Base-by-base conservation (phyloP, 768 basidiomycete species). In the Hypholoma fasciculare region DNA sequence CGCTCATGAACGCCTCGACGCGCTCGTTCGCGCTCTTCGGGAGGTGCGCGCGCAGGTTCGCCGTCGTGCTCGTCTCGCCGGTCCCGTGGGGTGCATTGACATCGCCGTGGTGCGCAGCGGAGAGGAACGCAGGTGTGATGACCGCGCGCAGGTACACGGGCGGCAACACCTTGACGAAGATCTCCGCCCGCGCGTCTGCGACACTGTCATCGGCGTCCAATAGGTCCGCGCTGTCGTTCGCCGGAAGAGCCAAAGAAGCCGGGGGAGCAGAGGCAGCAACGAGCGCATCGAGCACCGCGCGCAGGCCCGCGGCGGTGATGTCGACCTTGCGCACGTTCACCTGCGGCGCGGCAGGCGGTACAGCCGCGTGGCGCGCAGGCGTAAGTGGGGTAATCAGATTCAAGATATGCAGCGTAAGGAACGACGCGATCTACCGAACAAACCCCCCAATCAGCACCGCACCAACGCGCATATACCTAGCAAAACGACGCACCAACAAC, bases 381-480 rank as follows among this genome's bases (percentile, higher is more conserved):
- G 95, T 89, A 49, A 99, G 83, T 0, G 97, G 95, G 0, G 96
- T 91, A 71, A 89, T 90, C 58, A 98, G 84, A 78, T 98, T 98
- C 61, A 97, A 82, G 54, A 95, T 84, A 64, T 99, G 97, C 2
- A 99, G 76, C 0, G 87, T 87, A 62, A 96, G 80, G 83, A 98
- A 99, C 3, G 95, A 88, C 16, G 88, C 87, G 63, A 99, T 93
- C 87, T 89, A 57, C 37, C 27, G 43, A 54, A 38, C 47, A n/a
- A 56, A 55, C 17, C n/a, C n/a, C n/a, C n/a, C n/a, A 16, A 43
- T 55, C 8, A 56, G 50, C 27, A 57, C 19, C 17, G 14, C 53
- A 52, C 34, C 7, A 5, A 11, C 12, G 12, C 39, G 12, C 39
- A 49, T 54, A 20, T 58, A 44, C 40, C 49, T 43, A 43, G 39